Base-by-base conservation (phyloP, 2,329 filamentous ascomycete species). In the Cercospora janseana region DNA sequence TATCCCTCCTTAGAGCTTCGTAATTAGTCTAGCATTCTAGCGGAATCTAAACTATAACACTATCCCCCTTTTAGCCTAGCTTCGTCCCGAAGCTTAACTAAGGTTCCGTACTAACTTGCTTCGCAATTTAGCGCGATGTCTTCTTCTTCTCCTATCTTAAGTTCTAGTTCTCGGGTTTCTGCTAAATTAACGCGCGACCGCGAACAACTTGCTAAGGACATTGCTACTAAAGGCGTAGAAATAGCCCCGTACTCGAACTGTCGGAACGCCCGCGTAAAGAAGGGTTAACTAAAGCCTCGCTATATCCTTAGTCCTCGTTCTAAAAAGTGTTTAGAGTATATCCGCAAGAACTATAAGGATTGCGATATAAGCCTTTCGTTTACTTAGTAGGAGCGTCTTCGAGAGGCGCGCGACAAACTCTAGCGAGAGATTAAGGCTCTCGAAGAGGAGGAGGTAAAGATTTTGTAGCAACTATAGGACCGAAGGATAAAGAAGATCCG, bases 31-130 rank as follows among this genome's bases (percentile, higher is more conserved):
- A n/a, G n/a, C n/a, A n/a, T n/a, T n/a, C n/a, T n/a, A n/a, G n/a
- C n/a, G n/a, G n/a, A 27, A 27, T 27, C 26, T 27, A 29, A 27
- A 43, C 40, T 9, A 9, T 43, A 43, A 43, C n/a, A 42, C 38
- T 27, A 42, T 42, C 20, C 21, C 38, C 38, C 23, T 27, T 42
- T 42, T 42, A 42, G 38, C 38, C 8, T 42, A 42, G 38, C 38
- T 42, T 27, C 5, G 6, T 15, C 21, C 20, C 10, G 10, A 27
- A 42, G 38, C 38, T 23, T 41, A 4, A 4, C n/a, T 27, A 27
- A 12, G 26, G 26, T 27, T 27, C 26, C n/a, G n/a, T n/a, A n/a
- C n/a, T n/a, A n/a, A n/a, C n/a, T n/a, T n/a, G n/a, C n/a, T n/a
- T n/a, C n/a, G n/a, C n/a, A n/a, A n/a, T n/a, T n/a, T n/a, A n/a